Evolutionary conservation across 495 filamentous ascomycete species (phyloP).

Genomic region (Neurospora sp.): DNA sequence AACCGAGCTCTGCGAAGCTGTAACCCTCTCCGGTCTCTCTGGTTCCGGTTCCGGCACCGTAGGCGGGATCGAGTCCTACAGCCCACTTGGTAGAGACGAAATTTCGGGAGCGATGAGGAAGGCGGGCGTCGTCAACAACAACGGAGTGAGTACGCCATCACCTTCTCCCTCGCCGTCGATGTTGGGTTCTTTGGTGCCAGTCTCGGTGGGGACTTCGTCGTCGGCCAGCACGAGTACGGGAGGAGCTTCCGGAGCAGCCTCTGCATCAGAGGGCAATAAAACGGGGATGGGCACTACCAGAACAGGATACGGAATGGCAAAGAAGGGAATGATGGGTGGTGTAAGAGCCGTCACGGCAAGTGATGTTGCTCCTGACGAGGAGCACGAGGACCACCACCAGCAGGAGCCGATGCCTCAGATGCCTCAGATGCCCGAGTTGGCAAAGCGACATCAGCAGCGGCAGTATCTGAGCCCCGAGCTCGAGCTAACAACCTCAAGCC

Average conservation of each 20-base stretch:
- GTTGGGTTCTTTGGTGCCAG: not conserved
- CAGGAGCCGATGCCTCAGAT: not conserved
- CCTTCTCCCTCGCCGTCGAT: too few relatives aligned
- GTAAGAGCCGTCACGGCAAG: not conserved
- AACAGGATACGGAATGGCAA: not conserved
- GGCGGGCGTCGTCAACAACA: not conserved
- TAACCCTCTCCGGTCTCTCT: not conserved
- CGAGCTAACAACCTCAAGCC: not conserved
- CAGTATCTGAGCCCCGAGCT: not conserved
- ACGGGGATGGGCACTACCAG: not conserved
- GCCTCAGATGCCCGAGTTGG: not conserved
- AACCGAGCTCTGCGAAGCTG: constrained; percentile 17
- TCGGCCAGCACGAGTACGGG: not conserved
- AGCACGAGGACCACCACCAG: not conserved
- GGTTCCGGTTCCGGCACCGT: not conserved
- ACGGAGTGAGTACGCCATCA: not conserved
- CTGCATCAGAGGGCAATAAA: not conserved
- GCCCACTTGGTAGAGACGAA: constrained; percentile 5
- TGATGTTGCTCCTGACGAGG: not conserved
- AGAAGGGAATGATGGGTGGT: not conserved
- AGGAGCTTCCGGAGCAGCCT: not conserved
- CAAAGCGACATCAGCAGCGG: constrained; percentile 46
- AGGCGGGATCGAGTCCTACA: constrained; percentile 7
- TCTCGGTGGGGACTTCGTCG: not conserved
- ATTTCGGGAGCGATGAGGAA: not conserved